A percentile compares a stretch with the other conserved stretches of the same genome.
phyloP scores from a whole-genome alignment of 176 grass and related monocot species.

The Eleusine coracana region DNA sequence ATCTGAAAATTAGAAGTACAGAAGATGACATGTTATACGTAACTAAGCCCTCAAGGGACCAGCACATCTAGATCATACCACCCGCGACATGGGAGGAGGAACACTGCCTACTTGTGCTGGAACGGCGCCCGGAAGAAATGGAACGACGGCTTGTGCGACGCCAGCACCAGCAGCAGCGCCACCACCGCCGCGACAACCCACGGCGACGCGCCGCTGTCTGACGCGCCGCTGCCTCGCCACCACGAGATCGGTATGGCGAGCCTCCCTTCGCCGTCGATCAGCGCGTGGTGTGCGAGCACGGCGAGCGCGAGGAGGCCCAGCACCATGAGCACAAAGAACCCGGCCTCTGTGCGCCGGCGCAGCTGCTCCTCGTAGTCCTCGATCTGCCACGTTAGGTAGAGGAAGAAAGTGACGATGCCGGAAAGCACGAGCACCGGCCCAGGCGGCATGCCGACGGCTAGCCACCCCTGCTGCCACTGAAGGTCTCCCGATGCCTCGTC shows the following conservation, averaged over 20 bases:
- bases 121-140: background rate
- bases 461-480: background rate
- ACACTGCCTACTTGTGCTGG: background rate
- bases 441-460: slow-evolving; percentile 4
- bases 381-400: slow-evolving; percentile 36
- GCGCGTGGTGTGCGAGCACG: slow-evolving; percentile 28
- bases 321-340: background rate
- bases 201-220: slow-evolving; percentile 3
- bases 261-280: background rate
- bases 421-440: slow-evolving; percentile 17
- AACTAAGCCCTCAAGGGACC: too few relatives aligned
- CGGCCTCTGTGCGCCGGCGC: slow-evolving; percentile 13
- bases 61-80: background rate
- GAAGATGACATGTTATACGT: too few relatives aligned
- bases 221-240: background rate
- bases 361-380: slow-evolving; percentile 43
- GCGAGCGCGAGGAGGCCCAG: slow-evolving; percentile 21
- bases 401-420: slow-evolving; percentile 29
- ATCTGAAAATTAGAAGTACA: too few relatives aligned
- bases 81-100: background rate
- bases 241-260: slow-evolving; percentile 18
- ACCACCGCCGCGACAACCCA: slow-evolving; percentile 26
- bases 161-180: slow-evolving; percentile 34
- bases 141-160: slow-evolving; percentile 27
- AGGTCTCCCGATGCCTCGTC: background rate